Conservation (phyloP, 176 grass and related monocot species). For the Leersia perrieri region DNA sequence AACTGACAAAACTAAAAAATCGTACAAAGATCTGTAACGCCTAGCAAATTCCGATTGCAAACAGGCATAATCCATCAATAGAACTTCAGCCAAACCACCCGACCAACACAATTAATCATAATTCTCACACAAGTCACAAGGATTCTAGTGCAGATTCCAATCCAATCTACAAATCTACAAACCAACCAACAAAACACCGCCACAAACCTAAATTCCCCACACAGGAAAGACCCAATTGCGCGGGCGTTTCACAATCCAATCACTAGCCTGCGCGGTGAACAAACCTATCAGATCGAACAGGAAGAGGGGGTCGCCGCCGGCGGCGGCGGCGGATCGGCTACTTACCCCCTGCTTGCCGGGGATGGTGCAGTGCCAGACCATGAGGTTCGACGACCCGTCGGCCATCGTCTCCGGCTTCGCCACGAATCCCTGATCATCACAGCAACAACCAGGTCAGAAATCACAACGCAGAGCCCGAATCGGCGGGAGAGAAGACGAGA, state of each 20-base stretch:
- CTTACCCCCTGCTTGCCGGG: constrained; percentile 69
- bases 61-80: not conserved
- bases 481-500: not conserved
- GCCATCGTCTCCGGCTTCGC: constrained; percentile 54
- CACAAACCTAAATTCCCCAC: not conserved
- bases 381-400: constrained; percentile 64
- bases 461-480: constrained; percentile 1
- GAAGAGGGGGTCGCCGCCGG: not conserved
- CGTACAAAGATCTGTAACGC: not conserved
- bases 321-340: not conserved
- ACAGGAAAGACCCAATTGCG: not conserved
- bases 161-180: not conserved
- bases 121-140: not conserved
- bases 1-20: not conserved
- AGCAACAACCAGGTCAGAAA: constrained; percentile 17
- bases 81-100: not conserved
- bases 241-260: not conserved
- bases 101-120: not conserved
- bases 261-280: not conserved
- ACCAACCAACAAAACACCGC: not conserved
- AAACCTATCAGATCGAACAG: constrained; percentile 14
- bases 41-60: not conserved
- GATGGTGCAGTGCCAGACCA: constrained; percentile 66
- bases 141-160: not conserved
- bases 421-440: constrained; percentile 47